These are phyloP conservation scores for Penicillium oxalicum DNA, from an alignment of 2,329 filamentous ascomycete species.

Conservation along the genomic window DNA sequence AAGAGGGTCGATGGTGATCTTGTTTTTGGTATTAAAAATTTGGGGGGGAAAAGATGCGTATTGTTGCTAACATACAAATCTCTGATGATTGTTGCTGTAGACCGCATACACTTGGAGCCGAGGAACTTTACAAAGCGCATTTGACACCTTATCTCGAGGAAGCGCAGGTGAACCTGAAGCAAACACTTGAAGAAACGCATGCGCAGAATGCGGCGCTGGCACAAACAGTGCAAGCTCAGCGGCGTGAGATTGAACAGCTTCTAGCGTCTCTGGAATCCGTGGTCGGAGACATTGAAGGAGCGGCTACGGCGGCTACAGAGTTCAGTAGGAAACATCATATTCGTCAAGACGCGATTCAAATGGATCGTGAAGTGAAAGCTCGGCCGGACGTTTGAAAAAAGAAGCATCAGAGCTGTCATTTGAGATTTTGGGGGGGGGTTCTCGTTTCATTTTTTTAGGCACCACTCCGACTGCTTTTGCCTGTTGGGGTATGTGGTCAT, in stretches of 20 bases:
- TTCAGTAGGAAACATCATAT: constrained; percentile 35
- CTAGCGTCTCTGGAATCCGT: constrained; percentile 51
- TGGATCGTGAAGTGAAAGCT: constrained; percentile 39
- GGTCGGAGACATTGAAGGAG: constrained; percentile 52
- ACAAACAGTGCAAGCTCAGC: constrained; percentile 48
- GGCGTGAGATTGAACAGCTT: constrained; percentile 52
- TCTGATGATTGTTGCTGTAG: constrained; percentile 27
- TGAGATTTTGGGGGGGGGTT: too few relatives aligned
- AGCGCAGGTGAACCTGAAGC: constrained; percentile 45
- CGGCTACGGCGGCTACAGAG: constrained; percentile 38
- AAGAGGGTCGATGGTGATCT: too few relatives aligned
- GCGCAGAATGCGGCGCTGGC: constrained; percentile 50
- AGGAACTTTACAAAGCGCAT: constrained; percentile 54
- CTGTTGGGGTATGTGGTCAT: constrained; percentile 12
- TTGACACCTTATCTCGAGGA: constrained; percentile 51
- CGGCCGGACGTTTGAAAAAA: constrained; percentile 21
- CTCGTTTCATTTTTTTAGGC: background rate
- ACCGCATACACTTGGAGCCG: constrained; percentile 53
- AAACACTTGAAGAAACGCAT: constrained; percentile 47
- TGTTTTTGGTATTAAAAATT: too few relatives aligned
- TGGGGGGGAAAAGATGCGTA: too few relatives aligned
- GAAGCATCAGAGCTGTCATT: too few relatives aligned
- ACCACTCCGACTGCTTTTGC: background rate
- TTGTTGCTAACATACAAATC: too few relatives aligned
- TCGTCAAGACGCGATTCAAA: constrained; percentile 38